Evolutionary conservation across 2,329 filamentous ascomycete genomes (phyloP).

Genomic region (Macroventuria anomochaeta): DNA sequence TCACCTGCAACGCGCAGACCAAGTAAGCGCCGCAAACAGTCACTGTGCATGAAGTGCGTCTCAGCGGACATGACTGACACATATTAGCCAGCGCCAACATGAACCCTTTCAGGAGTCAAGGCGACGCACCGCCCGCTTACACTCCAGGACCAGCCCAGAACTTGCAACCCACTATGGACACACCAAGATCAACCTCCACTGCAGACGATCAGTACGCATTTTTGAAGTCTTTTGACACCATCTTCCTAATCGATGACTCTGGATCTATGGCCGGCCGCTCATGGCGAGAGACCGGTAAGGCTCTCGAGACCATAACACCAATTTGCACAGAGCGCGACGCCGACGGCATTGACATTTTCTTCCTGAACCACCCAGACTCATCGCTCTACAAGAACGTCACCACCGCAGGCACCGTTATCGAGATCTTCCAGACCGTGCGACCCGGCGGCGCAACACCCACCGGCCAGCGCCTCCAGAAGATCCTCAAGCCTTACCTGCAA

Average conservation of each 20-base stretch:
- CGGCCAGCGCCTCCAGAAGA: constrained; percentile 71
- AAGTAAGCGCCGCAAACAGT: constrained; percentile 35
- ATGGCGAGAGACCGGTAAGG: constrained; percentile 77
- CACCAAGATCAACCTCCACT: constrained; percentile 5
- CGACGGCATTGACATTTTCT: constrained; percentile 90
- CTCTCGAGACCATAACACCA: constrained; percentile 76
- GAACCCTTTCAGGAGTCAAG: constrained; percentile 35
- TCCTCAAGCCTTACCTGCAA: constrained; percentile 75
- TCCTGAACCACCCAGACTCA: constrained; percentile 74
- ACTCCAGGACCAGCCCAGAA: constrained; percentile 36
- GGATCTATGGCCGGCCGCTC: constrained; percentile 78
- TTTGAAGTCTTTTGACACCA: constrained; percentile 79
- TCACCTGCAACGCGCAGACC: constrained; percentile 49
- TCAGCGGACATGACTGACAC: constrained; percentile 2
- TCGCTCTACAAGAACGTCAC: constrained; percentile 71
- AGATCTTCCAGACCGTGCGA: constrained; percentile 72
- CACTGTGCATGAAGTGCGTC: background rate
- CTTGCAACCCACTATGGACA: constrained; percentile 1
- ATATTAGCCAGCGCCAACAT: constrained; percentile 34
- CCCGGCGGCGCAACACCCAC: constrained; percentile 77
- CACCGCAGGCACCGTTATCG: constrained; percentile 62
- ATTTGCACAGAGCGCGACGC: constrained; percentile 80
- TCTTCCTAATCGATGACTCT: constrained; percentile 93
- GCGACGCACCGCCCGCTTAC: constrained; percentile 54
- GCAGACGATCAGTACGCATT: constrained; percentile 76